Base-by-base conservation (phyloP, 1,284 basidiomycete genomes). In the Pseudozyma pruni region DNA sequence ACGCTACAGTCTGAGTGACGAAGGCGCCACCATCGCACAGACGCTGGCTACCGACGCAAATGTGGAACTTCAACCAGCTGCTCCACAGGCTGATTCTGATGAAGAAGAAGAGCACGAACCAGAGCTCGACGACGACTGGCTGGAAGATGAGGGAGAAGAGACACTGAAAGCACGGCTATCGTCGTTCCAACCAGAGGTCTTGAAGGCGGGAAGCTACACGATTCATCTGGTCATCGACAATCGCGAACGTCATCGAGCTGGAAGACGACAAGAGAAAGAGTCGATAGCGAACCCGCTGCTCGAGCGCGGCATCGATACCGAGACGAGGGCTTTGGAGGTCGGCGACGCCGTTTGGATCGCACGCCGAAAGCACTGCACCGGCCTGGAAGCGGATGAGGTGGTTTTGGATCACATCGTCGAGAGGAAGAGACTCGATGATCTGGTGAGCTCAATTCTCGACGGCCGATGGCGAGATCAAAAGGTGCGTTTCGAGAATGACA, bases 281-380 rank as follows among this genome's bases (percentile, higher is more conserved):
- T 59, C 46, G 23, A 66, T 79, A 9, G 72, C 74, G 8, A 67
- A 59, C 4, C 57, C 75, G 5, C 49, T 77, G 34, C 42, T 54
- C 2, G 64, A 68, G 23, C 73, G 71, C 13, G 85, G 85, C 0
- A 71, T 87, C 33, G 74, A 78, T 16, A 84, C 85, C n/a, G 85
- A 86, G 55, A 83, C 84, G 27, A 74, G 85, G 17, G 83, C 85
- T 2, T 73, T 88, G 32, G 81, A 84, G 27, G 72, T 88, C 8
- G 87, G 87, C 5, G 87, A 88, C 77, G 85, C 86, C 57, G 79
- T 86, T 23, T 88, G 87, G 87, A 80, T 88, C 14, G 87, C 87
- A 1, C 80, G 83, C 23, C 55, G 83, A 25, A 76, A 71, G 16
- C 82, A 83, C 35, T 74, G 71, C 8, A 74, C 74, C 17, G 78